Base-by-base conservation (phyloP, 306 rosid genomes). In the Prunus dulcis region DNA sequence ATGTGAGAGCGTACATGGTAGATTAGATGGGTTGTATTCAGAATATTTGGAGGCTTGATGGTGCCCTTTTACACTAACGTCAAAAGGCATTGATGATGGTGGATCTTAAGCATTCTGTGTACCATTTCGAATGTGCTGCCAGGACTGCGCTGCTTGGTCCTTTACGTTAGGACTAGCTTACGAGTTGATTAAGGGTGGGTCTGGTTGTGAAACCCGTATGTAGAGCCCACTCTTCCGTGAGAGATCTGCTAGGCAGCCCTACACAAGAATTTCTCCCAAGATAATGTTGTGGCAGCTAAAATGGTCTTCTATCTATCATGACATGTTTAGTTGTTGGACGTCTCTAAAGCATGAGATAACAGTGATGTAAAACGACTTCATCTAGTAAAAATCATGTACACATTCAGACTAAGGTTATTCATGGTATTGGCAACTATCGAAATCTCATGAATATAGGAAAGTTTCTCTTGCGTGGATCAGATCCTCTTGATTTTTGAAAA, bases 401-500 rank as follows among this genome's bases (percentile, higher is more conserved):
- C 9, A 38, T 38, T 38, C 43, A 1, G 43, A 38, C 55, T 4
- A 34, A 1, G 23, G 60, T 30, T 9, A 9, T 11, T 18, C 73
- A 9, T 11, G 45, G 45, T 27, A 49, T 27, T 50, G 23, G 49
- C 47, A 64, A 50, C 55, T 38, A 27, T 20, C 22, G 20, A 52
- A 25, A 64, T 45, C 32, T 19, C 28, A 46, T 17, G 6, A 12
- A 53, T 30, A 51, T n/a, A 72, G 23, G 28, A 47, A 38, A 27
- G 25, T 22, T 30, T 57, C 68, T 4, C 51, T 20, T 17, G 55
- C 2, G 9, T 12, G 79, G 72, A 61, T 90, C 81, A 95, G 75
- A 84, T 88, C 88, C 91, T 89, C 89, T 86, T 83, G 83, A 90
- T 92, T 50, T 89, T 93, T 2, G 98, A 93, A 79, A 93, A 93